A percentile compares a stretch with the other conserved stretches of the same genome.
Evolutionary conservation across 2,329 filamentous ascomycete species (phyloP).

Genomic region (Epichloe amarillans): DNA sequence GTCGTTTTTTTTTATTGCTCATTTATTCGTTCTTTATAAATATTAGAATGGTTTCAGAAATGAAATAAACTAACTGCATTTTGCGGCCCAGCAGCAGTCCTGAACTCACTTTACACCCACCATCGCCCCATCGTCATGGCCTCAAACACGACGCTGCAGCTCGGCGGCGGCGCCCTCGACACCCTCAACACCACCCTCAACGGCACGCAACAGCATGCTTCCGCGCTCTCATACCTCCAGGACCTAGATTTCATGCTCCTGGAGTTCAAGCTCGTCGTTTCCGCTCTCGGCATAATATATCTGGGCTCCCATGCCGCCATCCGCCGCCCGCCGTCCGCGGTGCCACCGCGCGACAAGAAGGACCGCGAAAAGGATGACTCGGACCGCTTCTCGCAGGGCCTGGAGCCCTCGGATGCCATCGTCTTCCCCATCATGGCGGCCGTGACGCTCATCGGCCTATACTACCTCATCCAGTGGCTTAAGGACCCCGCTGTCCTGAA

Average conservation of each 20-base stretch:
- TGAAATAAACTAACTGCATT: too few relatives aligned
- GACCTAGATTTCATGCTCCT: slow-evolving; percentile 30
- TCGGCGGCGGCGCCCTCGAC: slow-evolving; percentile 17
- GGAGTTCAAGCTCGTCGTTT: slow-evolving; percentile 38
- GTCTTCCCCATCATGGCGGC: slow-evolving; percentile 72
- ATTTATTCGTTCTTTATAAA: too few relatives aligned
- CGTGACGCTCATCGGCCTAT: slow-evolving; percentile 57
- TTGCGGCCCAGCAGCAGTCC: too few relatives aligned
- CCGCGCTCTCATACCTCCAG: slow-evolving; percentile 18
- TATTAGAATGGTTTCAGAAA: too few relatives aligned
- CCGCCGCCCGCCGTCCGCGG: slow-evolving; percentile 69
- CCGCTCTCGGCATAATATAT: slow-evolving; percentile 72
- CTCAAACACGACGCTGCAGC: slow-evolving; percentile 11
- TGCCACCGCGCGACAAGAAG: slow-evolving; percentile 35
- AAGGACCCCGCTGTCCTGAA: slow-evolving; percentile 71
- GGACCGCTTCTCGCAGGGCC: slow-evolving; percentile 31
- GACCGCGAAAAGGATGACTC: slow-evolving; percentile 33
- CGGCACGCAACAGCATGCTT: slow-evolving; percentile 11
- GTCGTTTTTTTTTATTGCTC: too few relatives aligned
- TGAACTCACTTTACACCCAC: neutral
- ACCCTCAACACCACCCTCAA: slow-evolving; percentile 18
- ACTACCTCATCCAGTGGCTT: slow-evolving; percentile 81
- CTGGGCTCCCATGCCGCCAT: slow-evolving; percentile 76
- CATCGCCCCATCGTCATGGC: slow-evolving; percentile 9
- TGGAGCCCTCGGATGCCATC: slow-evolving; percentile 63